Evolutionary conservation across 495 filamentous ascomycete species (phyloP), one percentile per base, ranked within the genome.

Genomic region (Lophiotrema nucula): DNA sequence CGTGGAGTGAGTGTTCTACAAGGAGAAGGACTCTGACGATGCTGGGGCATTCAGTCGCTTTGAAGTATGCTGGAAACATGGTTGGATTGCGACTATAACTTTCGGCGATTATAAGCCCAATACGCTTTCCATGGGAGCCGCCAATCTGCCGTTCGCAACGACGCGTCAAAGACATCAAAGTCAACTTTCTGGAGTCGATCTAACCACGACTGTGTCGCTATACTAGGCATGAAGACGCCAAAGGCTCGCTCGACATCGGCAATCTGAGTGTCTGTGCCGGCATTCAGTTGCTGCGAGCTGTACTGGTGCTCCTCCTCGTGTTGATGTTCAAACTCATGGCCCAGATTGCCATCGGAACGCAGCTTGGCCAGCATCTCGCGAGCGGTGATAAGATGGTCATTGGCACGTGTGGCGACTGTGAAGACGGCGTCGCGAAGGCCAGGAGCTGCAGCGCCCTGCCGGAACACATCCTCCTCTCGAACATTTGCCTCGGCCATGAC

Each of bases 331-430:
- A 89, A 96, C 0, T 87, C 87, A 67, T 96, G 91, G 0, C 88
- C 88, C 0, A 87, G 83, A 51, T 82, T 84, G 57, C 85, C 70
- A 0, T 89, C 89, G 21, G 83, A 80, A 26, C 83, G 79, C 12
- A 96, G 69, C 65, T 88, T 88, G 69, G 81, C 84, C 61, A 96
- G 67, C 93, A 97, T 95, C 70, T 93, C 88, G 58, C 92, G 77
- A 15, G 87, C 92, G 0, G 93, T 97, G 56, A 97, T 95, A 45
- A 97, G 73, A 71, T 98, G 93, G 73, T 98, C 93, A 69, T 89
- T 91, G 4, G 93, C 93, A 27, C 90, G 81, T 0, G 93, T 97
- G 0, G 93, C 93, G 19, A 97, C 90, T 18, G 81, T 78, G 66
- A 97, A 97, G 3, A 98, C 85, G 1, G 92, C 92, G 72, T 97